Percentiles rank a stretch among this genome's conserved stretches.
phyloP scores from a whole-genome alignment of 2,329 filamentous ascomycete species.

The Aspergillus persii region DNA sequence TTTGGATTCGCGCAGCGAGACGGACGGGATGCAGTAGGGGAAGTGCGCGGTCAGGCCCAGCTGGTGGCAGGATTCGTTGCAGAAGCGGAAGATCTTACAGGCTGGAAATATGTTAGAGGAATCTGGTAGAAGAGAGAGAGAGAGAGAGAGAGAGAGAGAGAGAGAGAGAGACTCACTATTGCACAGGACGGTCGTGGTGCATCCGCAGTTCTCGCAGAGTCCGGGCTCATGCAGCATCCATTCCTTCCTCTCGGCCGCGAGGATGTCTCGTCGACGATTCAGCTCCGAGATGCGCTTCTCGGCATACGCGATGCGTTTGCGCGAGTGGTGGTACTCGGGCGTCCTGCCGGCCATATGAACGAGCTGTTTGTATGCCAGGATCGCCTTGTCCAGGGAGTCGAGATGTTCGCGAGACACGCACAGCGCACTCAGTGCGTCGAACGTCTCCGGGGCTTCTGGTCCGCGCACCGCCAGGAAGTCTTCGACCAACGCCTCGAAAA shows the following conservation, averaged over 20 bases:
- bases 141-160: not conserved
- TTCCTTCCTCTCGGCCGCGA: slow-evolving; percentile 24
- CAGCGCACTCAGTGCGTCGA: slow-evolving; percentile 30
- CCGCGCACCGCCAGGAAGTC: slow-evolving; percentile 26
- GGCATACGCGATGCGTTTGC: slow-evolving; percentile 26
- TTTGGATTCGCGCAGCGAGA: slow-evolving; percentile 30
- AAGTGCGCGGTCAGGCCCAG: slow-evolving; percentile 12
- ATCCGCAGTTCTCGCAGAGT: slow-evolving; percentile 22
- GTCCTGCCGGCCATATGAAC: slow-evolving; percentile 25
- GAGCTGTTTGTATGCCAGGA: slow-evolving; percentile 29
- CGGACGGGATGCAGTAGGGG: slow-evolving; percentile 27
- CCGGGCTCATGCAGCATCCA: slow-evolving; percentile 26
- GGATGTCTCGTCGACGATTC: slow-evolving; percentile 24
- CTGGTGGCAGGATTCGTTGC: slow-evolving; percentile 27
- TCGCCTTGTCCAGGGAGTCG: slow-evolving; percentile 28
- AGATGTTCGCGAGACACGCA: slow-evolving; percentile 30
- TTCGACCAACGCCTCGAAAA: slow-evolving; percentile 28
- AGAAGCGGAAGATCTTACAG: slow-evolving; percentile 31
- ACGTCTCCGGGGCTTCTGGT: slow-evolving; percentile 26
- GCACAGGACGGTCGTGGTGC: slow-evolving; percentile 23
- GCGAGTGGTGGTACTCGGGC: slow-evolving; percentile 24
- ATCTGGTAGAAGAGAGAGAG: too few species aligned
- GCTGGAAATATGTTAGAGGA: slow-evolving; percentile 10
- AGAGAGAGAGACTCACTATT: slow-evolving; percentile 20
- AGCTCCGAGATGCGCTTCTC: slow-evolving; percentile 28